A percentile compares a stretch with the other conserved stretches of the same genome.
These are phyloP conservation scores for Chloris gayana DNA, from an alignment of 176 grass and related monocot species.

Conservation along the genomic window DNA sequence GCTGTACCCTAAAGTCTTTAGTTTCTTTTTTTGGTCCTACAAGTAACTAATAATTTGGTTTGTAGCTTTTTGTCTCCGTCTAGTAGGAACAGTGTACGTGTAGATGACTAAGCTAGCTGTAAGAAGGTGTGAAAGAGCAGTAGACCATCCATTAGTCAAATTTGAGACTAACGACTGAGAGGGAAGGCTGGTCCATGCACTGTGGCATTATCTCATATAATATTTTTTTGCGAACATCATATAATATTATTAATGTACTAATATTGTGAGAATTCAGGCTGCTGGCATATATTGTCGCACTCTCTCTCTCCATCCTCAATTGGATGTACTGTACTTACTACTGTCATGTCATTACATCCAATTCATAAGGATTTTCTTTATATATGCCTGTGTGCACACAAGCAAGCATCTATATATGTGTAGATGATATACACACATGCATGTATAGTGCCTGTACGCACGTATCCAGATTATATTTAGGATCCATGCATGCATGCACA, in stretches of 20 bases:
- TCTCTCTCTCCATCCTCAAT: too few relatives aligned
- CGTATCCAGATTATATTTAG: background rate
- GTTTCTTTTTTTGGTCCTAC: background rate
- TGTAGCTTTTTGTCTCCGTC: background rate
- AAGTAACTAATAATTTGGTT: constrained; percentile 3
- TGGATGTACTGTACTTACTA: too few relatives aligned
- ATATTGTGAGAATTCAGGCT: background rate
- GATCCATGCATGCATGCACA: background rate
- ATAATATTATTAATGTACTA: too few relatives aligned
- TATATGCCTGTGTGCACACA: background rate
- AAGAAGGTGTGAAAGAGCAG: background rate
- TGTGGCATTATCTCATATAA: too few relatives aligned
- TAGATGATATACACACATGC: background rate
- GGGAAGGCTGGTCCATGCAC: background rate
- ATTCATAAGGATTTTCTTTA: background rate
- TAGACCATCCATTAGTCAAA: background rate
- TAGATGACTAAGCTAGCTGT: too few relatives aligned
- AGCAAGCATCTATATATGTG: background rate
- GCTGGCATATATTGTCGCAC: too few relatives aligned
- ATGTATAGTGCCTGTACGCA: background rate
- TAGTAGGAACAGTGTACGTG: background rate
- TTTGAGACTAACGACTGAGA: background rate
- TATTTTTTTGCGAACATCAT: too few relatives aligned
- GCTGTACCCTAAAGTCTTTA: background rate
- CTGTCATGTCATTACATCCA: too few relatives aligned